Conservation (phyloP, 176 grass and related monocot genomes). For the Neostapfia colusana region DNA sequence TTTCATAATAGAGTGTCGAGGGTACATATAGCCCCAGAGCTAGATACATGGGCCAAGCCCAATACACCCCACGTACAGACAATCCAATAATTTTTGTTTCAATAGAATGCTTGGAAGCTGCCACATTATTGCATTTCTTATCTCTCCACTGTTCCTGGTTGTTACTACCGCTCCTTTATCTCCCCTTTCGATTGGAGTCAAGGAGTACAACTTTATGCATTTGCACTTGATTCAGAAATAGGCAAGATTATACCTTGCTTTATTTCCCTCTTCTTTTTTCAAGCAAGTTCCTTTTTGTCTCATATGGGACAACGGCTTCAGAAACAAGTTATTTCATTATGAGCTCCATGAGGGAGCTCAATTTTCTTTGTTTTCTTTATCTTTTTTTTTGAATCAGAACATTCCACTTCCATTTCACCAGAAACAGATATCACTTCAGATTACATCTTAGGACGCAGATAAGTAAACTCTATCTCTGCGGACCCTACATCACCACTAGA, state of each 20-base stretch:
- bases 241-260: background rate
- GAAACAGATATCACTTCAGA: too few relatives aligned
- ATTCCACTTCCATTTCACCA: too few relatives aligned
- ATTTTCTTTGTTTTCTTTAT: too few relatives aligned
- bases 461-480: too few relatives aligned
- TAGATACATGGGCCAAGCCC: too few relatives aligned
- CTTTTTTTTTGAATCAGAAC: too few relatives aligned
- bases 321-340: background rate
- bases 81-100: background rate
- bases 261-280: background rate
- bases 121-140: background rate
- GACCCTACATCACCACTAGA: too few relatives aligned
- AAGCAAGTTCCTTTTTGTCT: background rate
- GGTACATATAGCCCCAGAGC: too few relatives aligned
- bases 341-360: background rate
- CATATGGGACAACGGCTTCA: background rate
- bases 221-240: background rate
- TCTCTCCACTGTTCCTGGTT: background rate
- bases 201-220: background rate
- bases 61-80: too few relatives aligned
- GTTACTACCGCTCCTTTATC: background rate
- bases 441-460: too few relatives aligned
- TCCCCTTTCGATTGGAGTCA: background rate
- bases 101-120: background rate
- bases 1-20: too few relatives aligned